Base-by-base conservation (phyloP, 192 early-diverging fungal species). In the Entomortierella parvispora region DNA sequence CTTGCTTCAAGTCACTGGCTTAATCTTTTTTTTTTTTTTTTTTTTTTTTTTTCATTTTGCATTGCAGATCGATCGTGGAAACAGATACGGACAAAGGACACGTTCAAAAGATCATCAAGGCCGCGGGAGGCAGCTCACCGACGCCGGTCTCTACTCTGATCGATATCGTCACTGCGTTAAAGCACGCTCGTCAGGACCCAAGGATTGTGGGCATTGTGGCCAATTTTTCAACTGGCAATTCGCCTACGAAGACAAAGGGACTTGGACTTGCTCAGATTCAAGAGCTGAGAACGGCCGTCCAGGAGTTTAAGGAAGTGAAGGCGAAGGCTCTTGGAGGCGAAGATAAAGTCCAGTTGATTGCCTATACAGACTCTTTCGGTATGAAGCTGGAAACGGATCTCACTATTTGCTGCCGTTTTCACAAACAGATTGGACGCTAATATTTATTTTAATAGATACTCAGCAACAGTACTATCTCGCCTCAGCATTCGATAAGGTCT, bases 321-420 rank as follows among this genome's bases (percentile, higher is more conserved):
- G 75, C 80, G 15, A 67, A 82, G 40, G 79, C 81, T 48, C 67
- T 82, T 45, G 74, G 74, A 12, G 83, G 82, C 1, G 44, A 83
- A 4, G 81, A 68, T 20, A 69, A 79, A 22, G 86, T 86, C 51
- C 79, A 77, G 15, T 62, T 87, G 59, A 79, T 84, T 40, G 90
- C 90, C n/a, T 84, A 78, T 46, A 87, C 90, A 10, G 91, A 91
- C 57, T 88, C 88, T 5, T 92, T 93, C 70, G 85, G 85, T 85
- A 76, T 18, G 48, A 18, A 26, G 61, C 8, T 44, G 0, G 62
- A 3, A 6, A 32, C 45, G 33, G 32, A 58, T 58, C 12, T 12
- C 20, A 10, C 14, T 22, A 48, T 22, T 9, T 44, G 18, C 25
- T 15, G 25, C 2, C 14, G 37, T 44, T 43, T 23, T 23, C 25